A percentile compares a stretch with the other conserved stretches of the same genome.
Evolutionary conservation across 441 rosid species (phyloP).

Genomic region (Manihot esculenta): DNA sequence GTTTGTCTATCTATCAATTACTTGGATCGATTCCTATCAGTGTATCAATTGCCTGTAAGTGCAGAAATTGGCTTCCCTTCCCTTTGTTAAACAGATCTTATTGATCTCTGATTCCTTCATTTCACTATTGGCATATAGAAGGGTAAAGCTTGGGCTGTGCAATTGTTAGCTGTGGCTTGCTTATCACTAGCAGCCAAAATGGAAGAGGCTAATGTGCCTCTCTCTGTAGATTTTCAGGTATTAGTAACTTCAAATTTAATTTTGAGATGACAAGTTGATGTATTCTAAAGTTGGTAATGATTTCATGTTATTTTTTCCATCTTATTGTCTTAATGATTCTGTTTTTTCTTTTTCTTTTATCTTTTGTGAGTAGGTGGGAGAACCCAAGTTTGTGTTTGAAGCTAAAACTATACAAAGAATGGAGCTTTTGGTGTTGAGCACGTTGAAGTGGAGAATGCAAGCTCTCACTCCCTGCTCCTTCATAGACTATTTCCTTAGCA

Average conservation of each 20-base stretch:
- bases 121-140: slow-evolving; percentile 30
- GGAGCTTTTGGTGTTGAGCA: slow-evolving; percentile 63
- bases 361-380: slow-evolving; percentile 42
- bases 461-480: slow-evolving; percentile 60
- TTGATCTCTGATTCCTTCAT: slow-evolving; percentile 16
- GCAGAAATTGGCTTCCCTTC: neutral
- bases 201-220: slow-evolving; percentile 62
- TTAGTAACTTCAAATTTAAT: neutral
- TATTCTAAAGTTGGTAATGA: slow-evolving; percentile 4
- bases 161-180: slow-evolving; percentile 67
- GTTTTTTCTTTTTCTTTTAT: neutral
- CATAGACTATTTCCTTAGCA: slow-evolving; percentile 51
- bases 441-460: slow-evolving; percentile 67
- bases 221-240: slow-evolving; percentile 63
- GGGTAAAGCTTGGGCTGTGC: slow-evolving; percentile 61
- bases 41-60: slow-evolving; percentile 59
- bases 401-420: slow-evolving; percentile 60
- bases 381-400: slow-evolving; percentile 52
- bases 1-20: slow-evolving; percentile 52
- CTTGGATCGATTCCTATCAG: slow-evolving; percentile 62
- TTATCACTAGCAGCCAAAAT: slow-evolving; percentile 65
- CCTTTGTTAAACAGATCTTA: neutral
- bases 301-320: slow-evolving; percentile 19
- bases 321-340: slow-evolving; percentile 12
- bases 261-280: neutral